phyloP scores from a whole-genome alignment of 148 eudicot species.

The Rhododendron kiyosumense region DNA sequence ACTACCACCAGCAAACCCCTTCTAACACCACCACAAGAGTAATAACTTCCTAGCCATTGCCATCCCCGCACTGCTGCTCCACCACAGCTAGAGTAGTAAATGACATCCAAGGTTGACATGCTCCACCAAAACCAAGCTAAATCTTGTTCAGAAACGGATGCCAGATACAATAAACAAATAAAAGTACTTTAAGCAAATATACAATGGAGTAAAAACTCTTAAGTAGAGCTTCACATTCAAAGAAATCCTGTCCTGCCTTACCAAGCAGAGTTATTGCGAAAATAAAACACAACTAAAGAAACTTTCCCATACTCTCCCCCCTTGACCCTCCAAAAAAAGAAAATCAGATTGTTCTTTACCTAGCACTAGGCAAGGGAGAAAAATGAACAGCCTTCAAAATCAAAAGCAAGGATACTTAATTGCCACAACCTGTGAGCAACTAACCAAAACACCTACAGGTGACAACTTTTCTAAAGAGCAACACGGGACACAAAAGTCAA shows the following conservation, averaged over 20 bases:
- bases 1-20: neutral
- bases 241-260: neutral
- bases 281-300: neutral
- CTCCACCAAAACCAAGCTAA: neutral
- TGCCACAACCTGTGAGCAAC: neutral
- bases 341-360: neutral
- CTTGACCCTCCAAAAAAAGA: neutral
- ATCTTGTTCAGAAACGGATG: neutral
- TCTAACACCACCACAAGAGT: conserved; percentile 5
- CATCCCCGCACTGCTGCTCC: neutral
- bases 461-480: neutral
- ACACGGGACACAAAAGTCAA: neutral
- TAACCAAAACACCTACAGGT: neutral
- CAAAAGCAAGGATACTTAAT: neutral
- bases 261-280: neutral
- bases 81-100: too few species aligned
- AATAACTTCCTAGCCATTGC: neutral
- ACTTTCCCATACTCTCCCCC: neutral
- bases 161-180: neutral
- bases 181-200: neutral
- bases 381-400: neutral
- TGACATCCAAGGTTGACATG: neutral
- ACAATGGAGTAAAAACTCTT: neutral
- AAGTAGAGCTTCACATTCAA: neutral
- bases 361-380: neutral